Conservation (phyloP, 192 early-diverging fungal genomes). For the Coemansia reversa region DNA sequence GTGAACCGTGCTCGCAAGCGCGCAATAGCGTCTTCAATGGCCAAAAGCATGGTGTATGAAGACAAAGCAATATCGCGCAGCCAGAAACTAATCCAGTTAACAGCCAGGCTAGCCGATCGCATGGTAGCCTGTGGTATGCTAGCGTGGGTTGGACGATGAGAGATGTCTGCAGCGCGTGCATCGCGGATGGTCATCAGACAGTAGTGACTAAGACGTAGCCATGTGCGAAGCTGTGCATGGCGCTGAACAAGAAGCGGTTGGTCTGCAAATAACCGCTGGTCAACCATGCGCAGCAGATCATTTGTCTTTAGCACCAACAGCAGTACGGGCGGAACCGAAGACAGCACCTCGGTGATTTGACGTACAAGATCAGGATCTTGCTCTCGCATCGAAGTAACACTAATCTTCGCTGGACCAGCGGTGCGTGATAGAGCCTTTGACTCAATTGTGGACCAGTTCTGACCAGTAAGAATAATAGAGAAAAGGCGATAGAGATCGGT, state of each 20-base stretch:
- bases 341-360: constrained; percentile 77
- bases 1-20: constrained; percentile 16
- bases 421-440: constrained; percentile 36
- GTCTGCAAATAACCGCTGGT: constrained; percentile 56
- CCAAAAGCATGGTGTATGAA: constrained; percentile 15
- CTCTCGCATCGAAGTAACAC: constrained; percentile 57
- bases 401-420: constrained; percentile 46
- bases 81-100: constrained; percentile 41
- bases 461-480: constrained; percentile 84
- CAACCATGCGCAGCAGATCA: constrained; percentile 76
- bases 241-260: constrained; percentile 40
- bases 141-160: constrained; percentile 16
- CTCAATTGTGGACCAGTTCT: constrained; percentile 74
- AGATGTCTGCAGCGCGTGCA: constrained; percentile 32
- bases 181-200: constrained; percentile 44
- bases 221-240: constrained; percentile 44
- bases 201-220: constrained; percentile 46
- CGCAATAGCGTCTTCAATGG: constrained; percentile 22
- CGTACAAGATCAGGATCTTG: constrained; percentile 63
- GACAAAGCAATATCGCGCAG: constrained; percentile 19
- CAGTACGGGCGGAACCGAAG: constrained; percentile 81
- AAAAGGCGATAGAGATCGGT: constrained; percentile 84
- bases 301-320: constrained; percentile 90
- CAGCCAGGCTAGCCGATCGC: constrained; percentile 11
- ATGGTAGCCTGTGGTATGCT: constrained; percentile 6